A percentile compares a stretch with the other conserved stretches of the same genome.
phyloP scores from a whole-genome alignment of 768 basidiomycete genomes.

The Agrocybe pediades region DNA sequence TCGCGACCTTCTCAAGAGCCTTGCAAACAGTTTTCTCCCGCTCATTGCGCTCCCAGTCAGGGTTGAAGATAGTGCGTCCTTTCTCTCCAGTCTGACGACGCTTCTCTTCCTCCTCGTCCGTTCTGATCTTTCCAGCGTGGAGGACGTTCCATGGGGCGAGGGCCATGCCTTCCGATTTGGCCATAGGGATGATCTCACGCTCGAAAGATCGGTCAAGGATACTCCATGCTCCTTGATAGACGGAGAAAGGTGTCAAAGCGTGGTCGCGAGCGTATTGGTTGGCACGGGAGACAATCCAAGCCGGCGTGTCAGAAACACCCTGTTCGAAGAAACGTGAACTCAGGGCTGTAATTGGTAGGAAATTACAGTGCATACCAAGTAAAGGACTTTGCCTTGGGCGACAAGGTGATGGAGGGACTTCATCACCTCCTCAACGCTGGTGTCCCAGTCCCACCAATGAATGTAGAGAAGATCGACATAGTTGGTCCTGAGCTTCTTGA shows the following conservation, averaged over 20 bases:
- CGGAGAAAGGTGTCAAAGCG: not conserved
- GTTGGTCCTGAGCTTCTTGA: not conserved
- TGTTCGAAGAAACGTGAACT: not conserved
- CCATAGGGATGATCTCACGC: not conserved
- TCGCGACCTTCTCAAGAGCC: slow-evolving; percentile 51
- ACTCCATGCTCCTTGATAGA: not conserved
- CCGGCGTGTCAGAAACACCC: not conserved
- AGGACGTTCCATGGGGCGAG: slow-evolving; percentile 36
- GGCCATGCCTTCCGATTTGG: slow-evolving; percentile 27
- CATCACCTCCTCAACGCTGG: not conserved
- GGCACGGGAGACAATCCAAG: not conserved
- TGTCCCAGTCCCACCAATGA: not conserved
- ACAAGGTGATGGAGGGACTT: not conserved
- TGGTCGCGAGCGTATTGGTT: not conserved
- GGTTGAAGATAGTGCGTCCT: slow-evolving; percentile 33
- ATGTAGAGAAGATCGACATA: not conserved
- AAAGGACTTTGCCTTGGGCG: not conserved
- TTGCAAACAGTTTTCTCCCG: slow-evolving; percentile 41
- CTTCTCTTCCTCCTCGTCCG: slow-evolving; percentile 43
- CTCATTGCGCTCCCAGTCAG: slow-evolving; percentile 48
- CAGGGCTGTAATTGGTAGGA: too few relatives aligned
- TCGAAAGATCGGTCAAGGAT: not conserved
- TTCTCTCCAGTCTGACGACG: slow-evolving; percentile 33
- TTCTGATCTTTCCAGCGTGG: slow-evolving; percentile 49
- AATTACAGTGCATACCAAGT: not conserved